phyloP scores from a whole-genome alignment of 495 filamentous ascomycete species.

The Neurospora sp. region DNA sequence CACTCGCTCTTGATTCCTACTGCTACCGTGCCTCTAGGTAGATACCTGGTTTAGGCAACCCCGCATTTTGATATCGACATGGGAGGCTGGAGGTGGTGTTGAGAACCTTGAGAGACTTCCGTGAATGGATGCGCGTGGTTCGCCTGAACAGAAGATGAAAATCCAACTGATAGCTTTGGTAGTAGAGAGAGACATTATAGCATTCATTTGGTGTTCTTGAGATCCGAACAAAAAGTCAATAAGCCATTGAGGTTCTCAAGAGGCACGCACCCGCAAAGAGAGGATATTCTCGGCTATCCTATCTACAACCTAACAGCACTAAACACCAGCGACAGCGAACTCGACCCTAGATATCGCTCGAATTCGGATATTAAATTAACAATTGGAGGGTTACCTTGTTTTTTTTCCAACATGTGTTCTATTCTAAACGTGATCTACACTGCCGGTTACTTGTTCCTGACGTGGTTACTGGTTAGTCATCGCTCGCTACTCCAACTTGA shows the following conservation, averaged over 20 bases:
- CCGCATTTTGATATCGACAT: background rate
- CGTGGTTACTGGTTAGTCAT: background rate
- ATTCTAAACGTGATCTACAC: background rate
- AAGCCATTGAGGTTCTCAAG: too few species aligned
- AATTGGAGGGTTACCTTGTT: background rate
- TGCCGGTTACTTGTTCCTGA: background rate
- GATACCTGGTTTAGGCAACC: background rate
- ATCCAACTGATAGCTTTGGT: too few species aligned
- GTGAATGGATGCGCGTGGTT: too few species aligned
- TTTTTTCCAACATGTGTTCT: background rate
- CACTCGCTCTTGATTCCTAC: background rate
- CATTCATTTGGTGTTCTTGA: too few species aligned
- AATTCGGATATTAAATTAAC: background rate
- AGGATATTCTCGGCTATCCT: too few species aligned
- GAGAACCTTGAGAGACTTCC: background rate
- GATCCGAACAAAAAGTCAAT: too few species aligned
- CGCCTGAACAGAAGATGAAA: too few species aligned
- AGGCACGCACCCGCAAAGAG: too few species aligned
- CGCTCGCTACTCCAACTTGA: background rate
- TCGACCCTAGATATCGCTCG: too few species aligned
- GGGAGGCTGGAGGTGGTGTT: background rate
- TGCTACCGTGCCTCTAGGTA: background rate
- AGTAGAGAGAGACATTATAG: too few species aligned
- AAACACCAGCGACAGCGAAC: too few species aligned
- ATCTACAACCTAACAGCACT: too few species aligned